Percentiles rank a stretch among this genome's conserved stretches.
Evolutionary conservation across 2,329 filamentous ascomycete species (phyloP).

Genomic region (Talaromyces marneffei): DNA sequence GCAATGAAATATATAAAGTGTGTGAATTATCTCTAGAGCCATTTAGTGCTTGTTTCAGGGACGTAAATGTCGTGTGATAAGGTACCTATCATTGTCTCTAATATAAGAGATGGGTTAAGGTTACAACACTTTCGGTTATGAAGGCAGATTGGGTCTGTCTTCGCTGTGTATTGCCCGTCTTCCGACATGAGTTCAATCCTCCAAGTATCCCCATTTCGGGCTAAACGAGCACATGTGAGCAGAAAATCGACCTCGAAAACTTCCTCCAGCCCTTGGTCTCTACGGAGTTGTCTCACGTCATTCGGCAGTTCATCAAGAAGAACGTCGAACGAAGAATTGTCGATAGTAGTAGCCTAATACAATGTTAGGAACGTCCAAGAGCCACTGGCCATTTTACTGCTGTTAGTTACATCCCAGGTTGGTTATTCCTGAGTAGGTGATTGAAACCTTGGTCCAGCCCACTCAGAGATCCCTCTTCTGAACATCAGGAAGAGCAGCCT

Average conservation of each 20-base stretch:
- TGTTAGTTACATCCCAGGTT: conserved; percentile 12
- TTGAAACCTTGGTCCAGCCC: conserved; percentile 8
- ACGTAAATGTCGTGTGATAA: not conserved
- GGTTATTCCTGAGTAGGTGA: conserved; percentile 13
- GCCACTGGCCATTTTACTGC: not conserved
- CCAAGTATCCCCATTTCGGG: conserved; percentile 5
- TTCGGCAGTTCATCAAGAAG: conserved; percentile 9
- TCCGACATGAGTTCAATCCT: conserved; percentile 9
- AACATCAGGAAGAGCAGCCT: not conserved
- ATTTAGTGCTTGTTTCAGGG: too few species aligned
- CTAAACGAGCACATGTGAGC: conserved; percentile 11
- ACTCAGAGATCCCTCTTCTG: not conserved
- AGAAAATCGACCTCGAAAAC: conserved; percentile 14
- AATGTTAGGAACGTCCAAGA: not conserved
- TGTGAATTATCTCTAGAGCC: not conserved
- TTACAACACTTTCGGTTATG: conserved; percentile 27
- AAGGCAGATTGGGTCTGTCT: conserved; percentile 16
- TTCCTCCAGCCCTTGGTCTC: conserved; percentile 5
- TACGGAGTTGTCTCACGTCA: conserved; percentile 13
- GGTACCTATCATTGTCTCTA: not conserved
- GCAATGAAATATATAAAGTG: not conserved
- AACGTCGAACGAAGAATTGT: conserved; percentile 14
- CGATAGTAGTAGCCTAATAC: conserved; percentile 4
- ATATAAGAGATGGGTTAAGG: not conserved
- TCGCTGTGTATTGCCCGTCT: conserved; percentile 10